Evolutionary conservation across 2,329 filamentous ascomycete genomes (phyloP), one percentile per base, ranked within the genome.

Genomic region (Fusarium sp.): DNA sequence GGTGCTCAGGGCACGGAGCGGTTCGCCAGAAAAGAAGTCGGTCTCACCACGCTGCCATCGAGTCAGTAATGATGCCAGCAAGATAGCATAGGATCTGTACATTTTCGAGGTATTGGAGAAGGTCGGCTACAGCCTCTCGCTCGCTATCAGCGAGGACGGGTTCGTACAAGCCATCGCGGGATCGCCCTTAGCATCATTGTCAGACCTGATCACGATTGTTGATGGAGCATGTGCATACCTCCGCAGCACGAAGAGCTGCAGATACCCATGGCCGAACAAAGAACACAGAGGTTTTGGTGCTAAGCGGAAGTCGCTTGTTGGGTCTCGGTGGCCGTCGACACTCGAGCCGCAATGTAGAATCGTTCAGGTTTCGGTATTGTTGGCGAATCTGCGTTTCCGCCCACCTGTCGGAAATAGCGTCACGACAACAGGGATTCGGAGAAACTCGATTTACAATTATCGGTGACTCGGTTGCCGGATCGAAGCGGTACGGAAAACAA

Each of bases 11-110:
- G 95, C 94, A 77, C 91, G 90, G 54, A 99, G 87, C 41, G 95
- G 95, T 73, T 97, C 93, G 77, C 95, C 95, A 33, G 91, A 89
- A 79, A 99, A 99, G 86, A 99, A 99, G 77, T 99, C 94, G 71
- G 93, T 98, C 77, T 99, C 95, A 73, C 89, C 90, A 74, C 95
- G 90, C 95, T 97, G 75, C 58, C 58, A 56, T 45, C 44, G 37
- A 50, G 69, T 78, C 72, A 81, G 73, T 56, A 57, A 46, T 13
- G 36, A 36, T 21, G 29, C 21, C 21, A 56, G 21, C 29, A 38
- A 35, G 29, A 39, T 15, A 5, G 27, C 31, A 25, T 25, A 33
- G 23, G 41, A 45, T 14, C n/a, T 86, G 65, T 81, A 98, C 95
- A 75, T 98, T 97, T 79, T 99, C 95, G 66, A 99, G 88, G 76